These are phyloP conservation scores for Fusarium compactum DNA, from an alignment of 2,329 filamentous ascomycete genomes.

Conservation along the genomic window DNA sequence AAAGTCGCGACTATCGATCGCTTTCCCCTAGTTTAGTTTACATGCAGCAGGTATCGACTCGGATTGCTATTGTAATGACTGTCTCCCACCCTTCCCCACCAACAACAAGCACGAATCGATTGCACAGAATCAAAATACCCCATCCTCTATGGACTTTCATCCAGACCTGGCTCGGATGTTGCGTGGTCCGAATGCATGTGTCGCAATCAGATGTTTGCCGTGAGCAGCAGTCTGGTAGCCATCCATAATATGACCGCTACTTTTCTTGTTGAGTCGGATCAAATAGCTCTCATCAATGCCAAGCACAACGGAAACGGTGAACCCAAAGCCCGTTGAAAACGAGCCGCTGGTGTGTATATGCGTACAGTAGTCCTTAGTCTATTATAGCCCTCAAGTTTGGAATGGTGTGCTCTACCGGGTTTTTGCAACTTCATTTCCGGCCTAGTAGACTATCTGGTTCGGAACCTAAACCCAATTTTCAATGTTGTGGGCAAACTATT, in stretches of 20 bases:
- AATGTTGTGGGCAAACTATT: neutral
- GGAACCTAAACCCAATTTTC: neutral
- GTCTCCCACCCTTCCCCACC: slow-evolving; percentile 2
- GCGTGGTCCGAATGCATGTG: neutral
- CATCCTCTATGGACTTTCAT: neutral
- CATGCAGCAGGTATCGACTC: slow-evolving; percentile 7
- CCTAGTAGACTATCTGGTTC: neutral
- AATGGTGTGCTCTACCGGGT: neutral
- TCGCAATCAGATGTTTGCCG: neutral
- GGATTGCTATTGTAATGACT: neutral
- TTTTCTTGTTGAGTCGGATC: neutral
- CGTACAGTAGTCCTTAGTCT: neutral
- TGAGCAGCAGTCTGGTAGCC: neutral
- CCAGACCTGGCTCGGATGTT: neutral
- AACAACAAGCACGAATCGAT: slow-evolving; percentile 4
- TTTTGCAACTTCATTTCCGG: neutral
- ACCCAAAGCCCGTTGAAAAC: slow-evolving; percentile 20
- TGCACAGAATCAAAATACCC: neutral
- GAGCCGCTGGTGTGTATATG: slow-evolving; percentile 9
- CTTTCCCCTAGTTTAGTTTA: slow-evolving; percentile 3
- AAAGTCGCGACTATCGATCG: slow-evolving; percentile 38
- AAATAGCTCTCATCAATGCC: neutral
- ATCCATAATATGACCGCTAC: neutral
- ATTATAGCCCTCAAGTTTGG: neutral
- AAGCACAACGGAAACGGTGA: slow-evolving; percentile 8